These are phyloP conservation scores for Globisporangium mamillatum DNA, from an alignment of 352 stramenopile species.

Conservation along the genomic window DNA sequence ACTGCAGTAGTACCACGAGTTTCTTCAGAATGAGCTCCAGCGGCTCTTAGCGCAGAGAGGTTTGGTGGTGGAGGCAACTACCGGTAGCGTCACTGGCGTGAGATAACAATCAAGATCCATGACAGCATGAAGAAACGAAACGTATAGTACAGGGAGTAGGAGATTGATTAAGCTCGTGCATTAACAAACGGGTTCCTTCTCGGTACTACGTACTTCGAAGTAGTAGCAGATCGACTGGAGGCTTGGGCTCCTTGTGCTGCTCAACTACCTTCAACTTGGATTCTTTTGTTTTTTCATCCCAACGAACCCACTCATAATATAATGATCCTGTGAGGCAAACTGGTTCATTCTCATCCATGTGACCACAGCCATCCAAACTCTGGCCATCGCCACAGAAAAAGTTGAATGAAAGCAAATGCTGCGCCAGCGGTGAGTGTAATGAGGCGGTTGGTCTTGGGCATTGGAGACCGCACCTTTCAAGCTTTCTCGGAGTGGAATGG, in stretches of 20 bases:
- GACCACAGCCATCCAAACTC: neutral
- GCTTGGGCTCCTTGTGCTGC: neutral
- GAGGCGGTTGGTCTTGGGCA: neutral
- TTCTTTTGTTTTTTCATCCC: neutral
- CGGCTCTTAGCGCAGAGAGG: neutral
- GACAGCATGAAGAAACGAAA: no score
- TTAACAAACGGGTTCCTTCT: neutral
- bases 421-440: neutral
- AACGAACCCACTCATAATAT: neutral
- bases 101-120: neutral
- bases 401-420: neutral
- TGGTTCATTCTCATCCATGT: neutral
- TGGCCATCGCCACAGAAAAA: neutral
- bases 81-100: neutral
- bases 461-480: neutral
- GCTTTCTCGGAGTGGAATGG: neutral
- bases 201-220: no score
- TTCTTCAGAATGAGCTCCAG: constrained; percentile 7
- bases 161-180: neutral
- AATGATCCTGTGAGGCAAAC: neutral
- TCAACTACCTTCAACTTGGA: neutral
- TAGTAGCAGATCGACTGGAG: no score
- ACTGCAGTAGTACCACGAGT: constrained; percentile 5
- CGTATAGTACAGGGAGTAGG: no score
- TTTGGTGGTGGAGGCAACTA: neutral